Conservation (phyloP, 805 yeast species). For the Schwanniomyces vanrijiae region DNA sequence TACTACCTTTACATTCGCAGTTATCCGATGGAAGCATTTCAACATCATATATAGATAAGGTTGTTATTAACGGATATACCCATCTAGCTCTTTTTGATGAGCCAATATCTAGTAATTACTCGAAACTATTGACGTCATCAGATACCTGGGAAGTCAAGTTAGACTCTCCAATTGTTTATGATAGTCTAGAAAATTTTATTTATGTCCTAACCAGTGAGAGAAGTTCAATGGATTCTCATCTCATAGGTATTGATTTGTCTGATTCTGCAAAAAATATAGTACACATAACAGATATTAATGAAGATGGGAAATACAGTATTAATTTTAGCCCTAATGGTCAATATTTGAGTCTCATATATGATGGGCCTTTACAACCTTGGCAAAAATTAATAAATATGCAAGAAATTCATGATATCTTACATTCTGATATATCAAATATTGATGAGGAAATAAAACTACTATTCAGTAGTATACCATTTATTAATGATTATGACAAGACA, state of each 20-base stretch:
- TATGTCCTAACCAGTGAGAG: constrained; percentile 70
- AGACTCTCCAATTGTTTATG: constrained; percentile 58
- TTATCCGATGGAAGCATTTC: constrained; percentile 18
- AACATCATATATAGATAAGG: constrained; percentile 73
- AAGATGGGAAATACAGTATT: constrained; percentile 63
- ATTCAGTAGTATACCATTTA: constrained; percentile 10
- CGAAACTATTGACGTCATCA: constrained; percentile 49
- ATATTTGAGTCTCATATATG: constrained; percentile 61
- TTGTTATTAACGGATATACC: constrained; percentile 51
- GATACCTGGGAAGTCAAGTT: constrained; percentile 84
- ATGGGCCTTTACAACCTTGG: constrained; percentile 78
- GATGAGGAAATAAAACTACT: constrained; percentile 8
- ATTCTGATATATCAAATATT: constrained; percentile 7
- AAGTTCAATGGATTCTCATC: constrained; percentile 78
- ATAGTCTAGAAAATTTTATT: constrained; percentile 41
- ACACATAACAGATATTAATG: constrained; percentile 48
- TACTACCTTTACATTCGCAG: constrained; percentile 15
- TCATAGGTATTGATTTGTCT: constrained; percentile 62
- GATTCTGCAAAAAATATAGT: constrained; percentile 35
- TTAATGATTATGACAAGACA: constrained; percentile 19
- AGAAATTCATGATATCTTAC: constrained; percentile 15
- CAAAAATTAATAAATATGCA: constrained; percentile 61
- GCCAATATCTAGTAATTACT: constrained; percentile 38
- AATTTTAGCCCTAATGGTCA: constrained; percentile 75
- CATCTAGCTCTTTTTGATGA: constrained; percentile 83